Percentiles rank a stretch among this genome's conserved stretches.
Conservation (phyloP, 495 filamentous ascomycete genomes). For the Parmelia sp. region DNA sequence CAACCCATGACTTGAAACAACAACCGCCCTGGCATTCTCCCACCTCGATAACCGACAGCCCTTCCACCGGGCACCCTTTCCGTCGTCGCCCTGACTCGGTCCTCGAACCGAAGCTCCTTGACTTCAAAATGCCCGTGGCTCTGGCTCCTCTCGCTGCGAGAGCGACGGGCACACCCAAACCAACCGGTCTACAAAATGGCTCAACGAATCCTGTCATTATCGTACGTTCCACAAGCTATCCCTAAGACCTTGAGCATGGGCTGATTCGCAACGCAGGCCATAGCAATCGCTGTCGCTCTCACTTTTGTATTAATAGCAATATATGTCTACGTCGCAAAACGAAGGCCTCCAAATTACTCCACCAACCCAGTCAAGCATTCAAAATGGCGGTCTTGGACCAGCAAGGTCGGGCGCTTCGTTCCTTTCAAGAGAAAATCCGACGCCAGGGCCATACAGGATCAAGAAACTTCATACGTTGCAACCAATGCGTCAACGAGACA, state of each 20-base stretch:
- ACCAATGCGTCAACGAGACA: slow-evolving; percentile 30
- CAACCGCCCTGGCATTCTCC: not conserved
- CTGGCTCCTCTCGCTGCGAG: slow-evolving; percentile 13
- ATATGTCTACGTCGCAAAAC: slow-evolving; percentile 22
- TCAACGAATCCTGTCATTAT: slow-evolving; percentile 20
- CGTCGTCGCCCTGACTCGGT: not conserved
- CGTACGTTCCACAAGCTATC: slow-evolving; percentile 4
- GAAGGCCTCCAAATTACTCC: slow-evolving; percentile 18
- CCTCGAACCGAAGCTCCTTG: slow-evolving; percentile 8
- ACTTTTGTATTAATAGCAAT: slow-evolving; percentile 19
- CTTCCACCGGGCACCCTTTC: not conserved
- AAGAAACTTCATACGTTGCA: slow-evolving; percentile 22
- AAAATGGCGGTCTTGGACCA: slow-evolving; percentile 15
- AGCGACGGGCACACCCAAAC: slow-evolving; percentile 12
- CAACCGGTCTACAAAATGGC: slow-evolving; percentile 3
- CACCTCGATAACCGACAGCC: not conserved
- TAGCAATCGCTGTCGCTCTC: slow-evolving; percentile 18
- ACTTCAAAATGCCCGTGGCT: slow-evolving; percentile 9
- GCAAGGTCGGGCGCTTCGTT: slow-evolving; percentile 11
- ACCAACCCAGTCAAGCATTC: slow-evolving; percentile 9
- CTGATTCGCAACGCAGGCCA: slow-evolving; percentile 12
- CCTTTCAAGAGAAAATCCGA: slow-evolving; percentile 10
- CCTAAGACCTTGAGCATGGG: not conserved
- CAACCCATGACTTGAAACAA: not conserved
- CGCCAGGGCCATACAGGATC: slow-evolving; percentile 17